Evolutionary conservation across 176 grass and related monocot genomes (phyloP).

Genomic region (Canna indica): DNA sequence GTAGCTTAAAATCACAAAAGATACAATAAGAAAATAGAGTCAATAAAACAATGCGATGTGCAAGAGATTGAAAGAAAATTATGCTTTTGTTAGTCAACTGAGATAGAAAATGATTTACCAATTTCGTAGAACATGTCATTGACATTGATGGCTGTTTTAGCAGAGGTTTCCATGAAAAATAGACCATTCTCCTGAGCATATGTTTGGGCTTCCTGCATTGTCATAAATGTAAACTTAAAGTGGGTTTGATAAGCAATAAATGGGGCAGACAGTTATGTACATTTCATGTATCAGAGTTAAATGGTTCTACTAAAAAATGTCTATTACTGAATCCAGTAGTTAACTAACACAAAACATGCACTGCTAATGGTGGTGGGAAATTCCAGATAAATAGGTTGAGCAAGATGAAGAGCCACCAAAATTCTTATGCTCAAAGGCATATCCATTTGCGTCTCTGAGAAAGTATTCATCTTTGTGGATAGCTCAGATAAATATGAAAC

Average conservation of each 20-base stretch:
- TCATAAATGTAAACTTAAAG: neutral
- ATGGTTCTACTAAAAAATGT: neutral
- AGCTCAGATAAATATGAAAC: neutral
- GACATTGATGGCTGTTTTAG: conserved; percentile 86
- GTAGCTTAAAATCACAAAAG: neutral
- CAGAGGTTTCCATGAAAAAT: conserved; percentile 90
- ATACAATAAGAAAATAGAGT: neutral
- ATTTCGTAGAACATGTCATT: conserved; percentile 89
- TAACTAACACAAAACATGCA: no score
- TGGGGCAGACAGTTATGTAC: neutral
- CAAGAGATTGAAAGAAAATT: neutral
- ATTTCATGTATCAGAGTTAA: neutral
- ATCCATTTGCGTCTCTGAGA: neutral
- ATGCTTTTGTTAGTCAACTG: neutral
- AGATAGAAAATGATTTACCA: conserved; percentile 28
- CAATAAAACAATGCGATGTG: neutral
- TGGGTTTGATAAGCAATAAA: neutral
- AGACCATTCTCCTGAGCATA: conserved; percentile 84
- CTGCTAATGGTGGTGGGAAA: no score
- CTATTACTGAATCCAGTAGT: no score
- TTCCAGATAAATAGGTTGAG: no score
- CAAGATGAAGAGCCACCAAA: no score
- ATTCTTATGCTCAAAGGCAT: neutral
- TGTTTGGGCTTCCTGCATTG: conserved; percentile 59
- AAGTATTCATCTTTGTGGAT: no score